These are phyloP conservation scores for Sextonia rubra DNA, from an alignment of 164 flowering plant genomes.

Conservation along the genomic window DNA sequence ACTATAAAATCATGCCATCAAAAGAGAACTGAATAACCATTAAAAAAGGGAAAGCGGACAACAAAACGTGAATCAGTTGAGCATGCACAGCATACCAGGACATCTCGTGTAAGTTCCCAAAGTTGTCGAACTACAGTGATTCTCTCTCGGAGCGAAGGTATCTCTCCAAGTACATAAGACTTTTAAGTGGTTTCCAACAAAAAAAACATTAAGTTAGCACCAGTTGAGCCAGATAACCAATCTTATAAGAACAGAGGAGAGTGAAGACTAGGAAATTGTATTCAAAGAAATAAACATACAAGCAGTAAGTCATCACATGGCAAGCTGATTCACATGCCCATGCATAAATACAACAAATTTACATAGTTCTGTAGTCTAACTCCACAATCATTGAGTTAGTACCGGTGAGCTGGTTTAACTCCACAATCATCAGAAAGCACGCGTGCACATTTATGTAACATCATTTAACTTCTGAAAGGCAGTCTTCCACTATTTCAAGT, in stretches of 20 bases:
- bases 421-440: no score
- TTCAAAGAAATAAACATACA: no score
- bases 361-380: no score
- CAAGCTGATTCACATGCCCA: no score
- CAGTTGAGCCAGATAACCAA: neutral
- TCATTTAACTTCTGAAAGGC: no score
- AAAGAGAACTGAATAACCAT: neutral
- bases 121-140: constrained; percentile 89
- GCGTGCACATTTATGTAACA: no score
- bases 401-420: no score
- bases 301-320: no score
- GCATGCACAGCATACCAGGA: constrained; percentile 52
- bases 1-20: neutral
- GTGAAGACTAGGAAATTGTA: no score
- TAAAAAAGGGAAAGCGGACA: neutral
- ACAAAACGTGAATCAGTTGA: neutral
- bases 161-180: constrained; percentile 99
- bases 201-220: constrained; percentile 17
- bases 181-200: constrained; percentile 20
- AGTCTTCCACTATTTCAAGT: no score
- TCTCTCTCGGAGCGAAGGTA: constrained; percentile 82
- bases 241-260: neutral
- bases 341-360: no score
- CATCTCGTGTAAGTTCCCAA: constrained; percentile 88
- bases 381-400: no score